phyloP scores from a whole-genome alignment of 2,329 filamentous ascomycete species.

The Ustulina deusta region DNA sequence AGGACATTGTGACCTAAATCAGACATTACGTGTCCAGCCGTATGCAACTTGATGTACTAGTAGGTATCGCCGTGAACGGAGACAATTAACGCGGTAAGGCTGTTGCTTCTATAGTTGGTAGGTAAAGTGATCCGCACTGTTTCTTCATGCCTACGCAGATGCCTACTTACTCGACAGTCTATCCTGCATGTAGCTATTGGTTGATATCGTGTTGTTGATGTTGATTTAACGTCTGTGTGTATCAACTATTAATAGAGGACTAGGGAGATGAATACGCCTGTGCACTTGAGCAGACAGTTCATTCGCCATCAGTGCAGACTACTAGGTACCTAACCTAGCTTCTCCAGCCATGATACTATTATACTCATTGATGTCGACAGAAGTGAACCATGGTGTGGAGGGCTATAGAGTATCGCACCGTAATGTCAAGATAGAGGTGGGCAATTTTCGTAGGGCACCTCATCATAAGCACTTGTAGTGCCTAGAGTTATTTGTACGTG shows the following conservation, averaged over 20 bases:
- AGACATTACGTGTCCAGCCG: constrained; percentile 14
- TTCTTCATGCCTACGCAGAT: too few species aligned
- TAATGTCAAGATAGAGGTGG: background rate
- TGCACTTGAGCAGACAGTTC: background rate
- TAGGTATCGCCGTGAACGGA: background rate
- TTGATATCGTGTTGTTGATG: too few species aligned
- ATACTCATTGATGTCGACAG: background rate
- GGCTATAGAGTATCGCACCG: constrained; percentile 1
- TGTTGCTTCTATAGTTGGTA: too few species aligned
- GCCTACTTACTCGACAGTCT: too few species aligned
- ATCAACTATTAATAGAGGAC: too few species aligned
- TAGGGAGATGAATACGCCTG: too few species aligned
- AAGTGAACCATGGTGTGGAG: constrained; percentile 16
- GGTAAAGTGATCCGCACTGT: too few species aligned
- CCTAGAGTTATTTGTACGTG: too few species aligned
- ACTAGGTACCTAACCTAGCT: background rate
- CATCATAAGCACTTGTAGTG: too few species aligned
- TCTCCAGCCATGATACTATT: background rate
- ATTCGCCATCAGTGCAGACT: background rate
- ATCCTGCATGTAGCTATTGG: too few species aligned
- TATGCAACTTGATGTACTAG: background rate
- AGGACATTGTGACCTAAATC: constrained; percentile 12
- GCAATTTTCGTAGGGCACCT: constrained; percentile 5
- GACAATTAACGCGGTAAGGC: too few species aligned
- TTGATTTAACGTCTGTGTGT: too few species aligned